Evolutionary conservation across 1,139 yeast species (phyloP).

Genomic region (Protomyces macrosporus): DNA sequence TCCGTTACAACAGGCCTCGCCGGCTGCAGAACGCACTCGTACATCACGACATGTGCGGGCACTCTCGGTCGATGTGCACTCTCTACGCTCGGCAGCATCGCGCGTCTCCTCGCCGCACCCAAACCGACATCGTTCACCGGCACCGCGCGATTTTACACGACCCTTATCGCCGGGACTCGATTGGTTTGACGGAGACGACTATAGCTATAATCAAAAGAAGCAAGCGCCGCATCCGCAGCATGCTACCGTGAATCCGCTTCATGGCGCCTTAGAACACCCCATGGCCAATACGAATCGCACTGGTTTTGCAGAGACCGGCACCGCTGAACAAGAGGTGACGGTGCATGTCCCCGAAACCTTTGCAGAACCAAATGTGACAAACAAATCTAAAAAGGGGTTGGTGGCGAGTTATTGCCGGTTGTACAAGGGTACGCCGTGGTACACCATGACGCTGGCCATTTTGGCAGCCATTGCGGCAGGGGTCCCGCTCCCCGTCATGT

Average conservation of each 20-base stretch:
- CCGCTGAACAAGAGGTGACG: neutral
- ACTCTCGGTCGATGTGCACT: neutral
- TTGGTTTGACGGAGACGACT: neutral
- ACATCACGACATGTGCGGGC: neutral
- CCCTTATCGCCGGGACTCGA: neutral
- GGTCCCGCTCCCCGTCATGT: constrained; percentile 4
- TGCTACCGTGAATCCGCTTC: neutral
- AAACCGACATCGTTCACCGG: neutral
- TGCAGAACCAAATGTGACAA: neutral
- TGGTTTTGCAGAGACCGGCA: neutral
- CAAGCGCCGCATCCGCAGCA: neutral
- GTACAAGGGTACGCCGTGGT: neutral
- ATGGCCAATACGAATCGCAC: neutral
- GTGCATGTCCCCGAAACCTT: neutral
- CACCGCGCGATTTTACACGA: neutral
- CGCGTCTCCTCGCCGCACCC: neutral
- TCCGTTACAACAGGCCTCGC: neutral
- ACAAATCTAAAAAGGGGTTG: neutral
- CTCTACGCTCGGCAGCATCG: neutral
- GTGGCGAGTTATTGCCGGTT: neutral
- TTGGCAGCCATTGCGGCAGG: constrained; percentile 6
- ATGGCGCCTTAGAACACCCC: neutral
- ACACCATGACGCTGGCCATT: neutral
- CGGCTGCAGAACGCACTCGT: neutral
- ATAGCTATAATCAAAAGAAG: neutral